A percentile compares a stretch with the other conserved stretches of the same genome.
Conservation (phyloP, 805 yeast genomes). For the Candida nemodendra region DNA sequence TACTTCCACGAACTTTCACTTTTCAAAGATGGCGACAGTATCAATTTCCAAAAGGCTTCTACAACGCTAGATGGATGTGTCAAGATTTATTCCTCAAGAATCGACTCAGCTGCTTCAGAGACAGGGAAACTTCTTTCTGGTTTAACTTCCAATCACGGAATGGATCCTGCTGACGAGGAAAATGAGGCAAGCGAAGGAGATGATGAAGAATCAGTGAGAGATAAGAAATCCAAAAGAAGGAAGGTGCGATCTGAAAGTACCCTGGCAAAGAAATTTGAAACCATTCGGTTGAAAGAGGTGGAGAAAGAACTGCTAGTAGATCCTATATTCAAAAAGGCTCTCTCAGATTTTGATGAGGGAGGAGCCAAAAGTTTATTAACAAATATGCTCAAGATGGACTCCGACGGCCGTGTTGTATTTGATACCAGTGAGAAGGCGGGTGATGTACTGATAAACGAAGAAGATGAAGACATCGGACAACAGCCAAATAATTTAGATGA, state of each 20-base stretch:
- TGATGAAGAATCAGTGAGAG: conserved; percentile 16
- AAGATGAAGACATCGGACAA: conserved; percentile 3
- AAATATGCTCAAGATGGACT: conserved; percentile 48
- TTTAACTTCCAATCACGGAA: conserved; percentile 34
- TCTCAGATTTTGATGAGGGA: conserved; percentile 62
- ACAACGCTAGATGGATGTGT: conserved; percentile 94
- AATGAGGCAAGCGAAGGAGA: conserved; percentile 26
- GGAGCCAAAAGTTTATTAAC: conserved; percentile 54
- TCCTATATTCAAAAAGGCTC: conserved; percentile 55
- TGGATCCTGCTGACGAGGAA: conserved; percentile 19
- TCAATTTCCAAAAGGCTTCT: conserved; percentile 87
- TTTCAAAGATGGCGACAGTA: conserved; percentile 69
- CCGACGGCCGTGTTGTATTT: conserved; percentile 48
- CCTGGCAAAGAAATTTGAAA: conserved; percentile 38
- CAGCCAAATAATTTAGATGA: conserved; percentile 1
- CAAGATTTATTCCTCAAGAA: conserved; percentile 85
- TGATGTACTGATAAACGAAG: conserved; percentile 13
- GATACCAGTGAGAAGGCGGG: conserved; percentile 38
- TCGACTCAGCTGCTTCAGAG: conserved; percentile 88
- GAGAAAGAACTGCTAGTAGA: conserved; percentile 52
- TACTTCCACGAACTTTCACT: conserved; percentile 83
- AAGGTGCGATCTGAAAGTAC: conserved; percentile 29
- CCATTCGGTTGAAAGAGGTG: conserved; percentile 41
- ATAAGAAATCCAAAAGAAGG: conserved; percentile 18
- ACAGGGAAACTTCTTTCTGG: conserved; percentile 72